Evolutionary conservation across 2,329 filamentous ascomycete genomes (phyloP), one percentile per base, ranked within the genome.

Genomic region (Gaeumannomyces tritici): DNA sequence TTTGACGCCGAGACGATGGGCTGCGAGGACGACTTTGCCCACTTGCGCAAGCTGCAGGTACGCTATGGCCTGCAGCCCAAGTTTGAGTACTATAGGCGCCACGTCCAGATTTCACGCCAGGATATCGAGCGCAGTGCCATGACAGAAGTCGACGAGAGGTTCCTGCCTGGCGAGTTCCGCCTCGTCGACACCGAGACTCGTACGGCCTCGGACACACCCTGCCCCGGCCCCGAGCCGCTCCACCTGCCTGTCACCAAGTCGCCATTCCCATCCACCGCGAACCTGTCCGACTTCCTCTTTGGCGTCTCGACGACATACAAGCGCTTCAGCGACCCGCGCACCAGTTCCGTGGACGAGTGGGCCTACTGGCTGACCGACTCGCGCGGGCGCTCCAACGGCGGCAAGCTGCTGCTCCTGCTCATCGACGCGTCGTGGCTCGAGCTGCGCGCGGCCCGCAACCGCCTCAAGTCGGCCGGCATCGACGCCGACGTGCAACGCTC

Each of bases 331-430:
- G 79, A 82, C 65, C 73, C 77, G 0, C 75, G 76, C 62, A 83
- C 79, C 2, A 80, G 75, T 61, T 80, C 82, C 0, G 78, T 84
- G 60, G 79, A 80, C 65, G 83, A 85, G 69, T 85, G 83, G 83
- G 77, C 80, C 6, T 84, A 81, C 70, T 85, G 83, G 83, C 74
- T 85, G 64, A 85, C 83, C 3, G 80, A 85, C 68, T 78, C 80
- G 63, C 76, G 77, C 59, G 82, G 82, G 57, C 73, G 76, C 61
- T 82, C 81, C 35, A 85, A 85, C 65, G 83, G 83, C 24, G 83
- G 77, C 57, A 83, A 84, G 69, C 73, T 85, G 62, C 70, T 85
- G 13, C 73, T 85, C 6, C 75, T 83, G 67, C 76, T 85, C 2
- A 69, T 84, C 18, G 81, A 83, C 65, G 82, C 82, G 12, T 78